Conservation (phyloP, 169 alveolate species). For the Cyclospora cayetanensis region DNA sequence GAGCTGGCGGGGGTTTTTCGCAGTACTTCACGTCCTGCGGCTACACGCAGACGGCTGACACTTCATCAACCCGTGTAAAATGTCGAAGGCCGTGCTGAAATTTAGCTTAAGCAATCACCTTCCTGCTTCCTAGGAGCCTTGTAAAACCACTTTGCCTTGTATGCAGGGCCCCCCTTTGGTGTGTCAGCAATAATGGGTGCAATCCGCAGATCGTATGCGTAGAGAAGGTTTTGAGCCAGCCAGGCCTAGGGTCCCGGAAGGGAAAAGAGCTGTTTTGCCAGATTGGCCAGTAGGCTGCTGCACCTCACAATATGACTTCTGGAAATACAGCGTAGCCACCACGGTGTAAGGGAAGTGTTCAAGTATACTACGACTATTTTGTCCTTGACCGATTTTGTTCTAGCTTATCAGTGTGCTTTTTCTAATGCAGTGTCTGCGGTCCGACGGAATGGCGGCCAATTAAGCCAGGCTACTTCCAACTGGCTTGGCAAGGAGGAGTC, state of each 20-base stretch:
- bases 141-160: too few species aligned
- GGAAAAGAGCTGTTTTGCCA: not conserved
- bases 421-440: slow-evolving; percentile 43
- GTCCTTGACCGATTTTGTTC: not conserved
- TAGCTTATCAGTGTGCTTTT: not conserved
- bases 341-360: too few species aligned
- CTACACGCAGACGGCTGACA: not conserved
- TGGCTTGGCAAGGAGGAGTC: slow-evolving; percentile 56
- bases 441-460: slow-evolving; percentile 14
- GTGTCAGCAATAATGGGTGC: too few species aligned
- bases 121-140: too few species aligned
- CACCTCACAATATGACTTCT: not conserved
- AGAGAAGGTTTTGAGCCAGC: too few species aligned
- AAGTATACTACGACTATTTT: not conserved
- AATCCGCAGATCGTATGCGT: too few species aligned
- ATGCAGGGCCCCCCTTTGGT: too few species aligned
- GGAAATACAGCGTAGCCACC: too few species aligned
- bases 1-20: slow-evolving; percentile 8
- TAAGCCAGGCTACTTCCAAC: slow-evolving; percentile 23
- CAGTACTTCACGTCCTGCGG: slow-evolving; percentile 47
- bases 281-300: slow-evolving; percentile 40
- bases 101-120: too few species aligned
- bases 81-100: too few species aligned
- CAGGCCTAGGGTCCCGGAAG: not conserved
- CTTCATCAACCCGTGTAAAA: not conserved